phyloP scores from a whole-genome alignment of 495 filamentous ascomycete species.

The Umbilicaria muhlenbergii region DNA sequence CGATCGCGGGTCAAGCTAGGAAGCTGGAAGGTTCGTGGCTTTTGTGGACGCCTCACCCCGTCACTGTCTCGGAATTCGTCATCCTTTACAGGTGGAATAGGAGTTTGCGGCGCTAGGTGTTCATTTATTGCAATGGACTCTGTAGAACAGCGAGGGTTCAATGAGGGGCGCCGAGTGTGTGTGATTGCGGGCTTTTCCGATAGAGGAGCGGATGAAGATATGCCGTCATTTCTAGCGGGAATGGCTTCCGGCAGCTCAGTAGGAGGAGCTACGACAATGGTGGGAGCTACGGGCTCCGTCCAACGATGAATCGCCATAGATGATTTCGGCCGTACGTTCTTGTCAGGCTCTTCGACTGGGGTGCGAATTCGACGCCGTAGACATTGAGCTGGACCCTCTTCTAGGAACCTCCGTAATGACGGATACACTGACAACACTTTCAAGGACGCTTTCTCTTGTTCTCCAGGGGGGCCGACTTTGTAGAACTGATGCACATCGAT shows the following conservation, averaged over 20 bases:
- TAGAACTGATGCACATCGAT: slow-evolving; percentile 15
- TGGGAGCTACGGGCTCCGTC: slow-evolving; percentile 2
- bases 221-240: background rate
- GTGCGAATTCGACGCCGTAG: background rate
- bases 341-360: background rate
- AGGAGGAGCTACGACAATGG: background rate
- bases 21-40: slow-evolving; percentile 22
- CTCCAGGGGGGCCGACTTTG: slow-evolving; percentile 1
- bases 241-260: background rate
- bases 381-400: slow-evolving; percentile 7
- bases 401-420: slow-evolving; percentile 5
- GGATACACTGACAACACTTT: slow-evolving; percentile 8
- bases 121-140: slow-evolving; percentile 33
- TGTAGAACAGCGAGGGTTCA: slow-evolving; percentile 9
- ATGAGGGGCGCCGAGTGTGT: slow-evolving; percentile 11
- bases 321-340: background rate
- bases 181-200: background rate
- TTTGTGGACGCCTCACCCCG: slow-evolving; percentile 16
- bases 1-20: slow-evolving; percentile 28
- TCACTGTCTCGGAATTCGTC: slow-evolving; percentile 14
- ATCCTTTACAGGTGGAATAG: slow-evolving; percentile 17
- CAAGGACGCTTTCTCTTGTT: slow-evolving; percentile 1
- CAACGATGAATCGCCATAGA: background rate
- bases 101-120: slow-evolving; percentile 10
- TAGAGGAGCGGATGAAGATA: background rate